A percentile compares a stretch with the other conserved stretches of the same genome.
Evolutionary conservation across 768 basidiomycete species (phyloP).

Genomic region (Lactarius hatsudake): DNA sequence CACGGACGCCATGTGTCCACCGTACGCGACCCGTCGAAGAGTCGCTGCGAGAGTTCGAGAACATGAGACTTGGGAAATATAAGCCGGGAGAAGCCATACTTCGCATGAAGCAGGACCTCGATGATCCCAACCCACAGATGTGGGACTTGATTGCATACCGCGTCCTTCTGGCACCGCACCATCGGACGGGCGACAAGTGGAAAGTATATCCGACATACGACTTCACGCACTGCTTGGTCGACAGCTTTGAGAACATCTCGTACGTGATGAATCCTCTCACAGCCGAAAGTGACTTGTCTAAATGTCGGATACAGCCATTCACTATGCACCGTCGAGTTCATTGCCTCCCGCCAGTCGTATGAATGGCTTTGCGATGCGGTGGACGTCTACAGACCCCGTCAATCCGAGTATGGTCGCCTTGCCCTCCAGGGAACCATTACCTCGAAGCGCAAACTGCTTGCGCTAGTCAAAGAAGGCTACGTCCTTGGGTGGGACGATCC

Average conservation of each 20-base stretch:
- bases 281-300: constrained; percentile 5
- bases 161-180: constrained; percentile 86
- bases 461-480: constrained; percentile 79
- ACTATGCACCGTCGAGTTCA: constrained; percentile 93
- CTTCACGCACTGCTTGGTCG: constrained; percentile 96
- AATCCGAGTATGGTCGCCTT: constrained; percentile 94
- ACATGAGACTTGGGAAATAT: constrained; percentile 90
- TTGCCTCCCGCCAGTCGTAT: constrained; percentile 93
- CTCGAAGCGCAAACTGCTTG: constrained; percentile 93
- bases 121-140: constrained; percentile 96
- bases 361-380: constrained; percentile 99
- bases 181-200: constrained; percentile 92
- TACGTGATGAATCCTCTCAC: constrained; percentile 43
- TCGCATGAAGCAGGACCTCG: constrained; percentile 96
- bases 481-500: constrained; percentile 98
- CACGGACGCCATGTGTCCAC: constrained; percentile 83
- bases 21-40: constrained; percentile 83
- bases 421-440: constrained; percentile 92
- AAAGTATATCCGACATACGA: constrained; percentile 98
- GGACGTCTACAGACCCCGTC: constrained; percentile 95
- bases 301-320: constrained; percentile 66
- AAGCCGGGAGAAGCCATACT: constrained; percentile 88
- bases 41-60: constrained; percentile 83
- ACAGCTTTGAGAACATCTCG: constrained; percentile 99
- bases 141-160: constrained; percentile 99